Conservation (phyloP, 495 filamentous ascomycete species). For the Rhypophila decipiens region DNA sequence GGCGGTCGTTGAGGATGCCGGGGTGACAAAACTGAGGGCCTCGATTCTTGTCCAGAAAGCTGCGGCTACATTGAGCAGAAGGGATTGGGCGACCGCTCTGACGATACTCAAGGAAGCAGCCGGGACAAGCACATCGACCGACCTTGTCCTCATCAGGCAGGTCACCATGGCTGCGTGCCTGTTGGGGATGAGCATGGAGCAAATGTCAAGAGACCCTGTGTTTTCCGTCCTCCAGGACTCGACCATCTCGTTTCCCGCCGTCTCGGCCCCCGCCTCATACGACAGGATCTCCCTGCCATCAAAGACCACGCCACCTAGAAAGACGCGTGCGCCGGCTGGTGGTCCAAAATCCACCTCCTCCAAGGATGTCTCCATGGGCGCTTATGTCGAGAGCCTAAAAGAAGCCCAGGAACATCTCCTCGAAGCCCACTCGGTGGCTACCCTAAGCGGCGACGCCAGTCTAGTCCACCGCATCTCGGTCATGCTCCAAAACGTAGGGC, state of each 20-base stretch:
- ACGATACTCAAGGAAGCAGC: constrained; percentile 43
- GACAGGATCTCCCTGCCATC: constrained; percentile 13
- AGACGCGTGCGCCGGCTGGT: constrained; percentile 16
- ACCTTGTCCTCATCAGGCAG: constrained; percentile 38
- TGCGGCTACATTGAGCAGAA: constrained; percentile 45
- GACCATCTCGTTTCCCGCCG: constrained; percentile 73
- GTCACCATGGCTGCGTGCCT: constrained; percentile 54
- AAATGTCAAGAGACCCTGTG: constrained; percentile 71
- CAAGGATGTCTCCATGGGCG: constrained; percentile 25
- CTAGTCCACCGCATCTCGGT: constrained; percentile 53
- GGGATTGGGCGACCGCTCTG: constrained; percentile 48
- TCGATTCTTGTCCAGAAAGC: constrained; percentile 62
- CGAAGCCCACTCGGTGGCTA: constrained; percentile 49
- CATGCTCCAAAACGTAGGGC: constrained; percentile 54
- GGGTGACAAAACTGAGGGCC: constrained; percentile 52
- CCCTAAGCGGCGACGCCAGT: constrained; percentile 35
- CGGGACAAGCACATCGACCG: constrained; percentile 31
- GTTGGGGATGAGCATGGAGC: constrained; percentile 54
- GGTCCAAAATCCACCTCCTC: constrained; percentile 8
- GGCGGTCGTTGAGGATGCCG: constrained; percentile 38
- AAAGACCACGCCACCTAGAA: constrained; percentile 23
- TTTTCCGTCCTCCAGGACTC: constrained; percentile 89
- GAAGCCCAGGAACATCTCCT: constrained; percentile 55
- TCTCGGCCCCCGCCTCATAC: constrained; percentile 28
- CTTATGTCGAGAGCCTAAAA: constrained; percentile 52